Conservation (phyloP, 495 filamentous ascomycete species). For the Hypoxylon fragiforme region DNA sequence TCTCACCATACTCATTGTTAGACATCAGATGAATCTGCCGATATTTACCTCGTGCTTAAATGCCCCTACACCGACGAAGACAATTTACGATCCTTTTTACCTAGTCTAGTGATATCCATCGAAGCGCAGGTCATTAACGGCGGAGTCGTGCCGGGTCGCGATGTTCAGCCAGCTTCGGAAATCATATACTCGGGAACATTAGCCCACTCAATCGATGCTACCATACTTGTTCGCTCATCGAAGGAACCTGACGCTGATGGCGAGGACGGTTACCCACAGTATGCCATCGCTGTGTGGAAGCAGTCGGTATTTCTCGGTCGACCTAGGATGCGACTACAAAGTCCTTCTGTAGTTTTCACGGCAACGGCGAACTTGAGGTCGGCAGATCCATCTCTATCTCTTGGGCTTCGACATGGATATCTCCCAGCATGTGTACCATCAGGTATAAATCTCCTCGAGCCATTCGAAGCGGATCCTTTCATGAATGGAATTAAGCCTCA, state of each 20-base stretch:
- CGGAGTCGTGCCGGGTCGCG: slow-evolving; percentile 48
- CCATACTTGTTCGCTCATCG: slow-evolving; percentile 56
- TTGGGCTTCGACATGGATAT: slow-evolving; percentile 66
- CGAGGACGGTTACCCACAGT: slow-evolving; percentile 36
- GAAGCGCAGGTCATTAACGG: slow-evolving; percentile 73
- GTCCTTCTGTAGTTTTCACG: slow-evolving; percentile 74
- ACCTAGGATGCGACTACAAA: slow-evolving; percentile 76
- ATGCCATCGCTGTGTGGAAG: slow-evolving; percentile 80
- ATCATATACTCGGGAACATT: slow-evolving; percentile 66
- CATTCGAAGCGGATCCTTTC: slow-evolving; percentile 70
- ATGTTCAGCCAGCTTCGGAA: slow-evolving; percentile 60
- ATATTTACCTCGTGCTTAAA: slow-evolving; percentile 71
- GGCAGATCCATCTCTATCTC: slow-evolving; percentile 52
- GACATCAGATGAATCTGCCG: slow-evolving; percentile 74
- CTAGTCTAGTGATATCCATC: slow-evolving; percentile 65
- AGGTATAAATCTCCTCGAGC: slow-evolving; percentile 79
- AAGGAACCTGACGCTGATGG: slow-evolving; percentile 47
- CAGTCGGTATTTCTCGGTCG: slow-evolving; percentile 73
- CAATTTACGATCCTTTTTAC: slow-evolving; percentile 61
- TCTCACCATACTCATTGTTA: slow-evolving; percentile 63
- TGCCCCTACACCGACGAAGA: slow-evolving; percentile 65
- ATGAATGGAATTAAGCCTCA: slow-evolving; percentile 68
- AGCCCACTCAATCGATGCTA: slow-evolving; percentile 61
- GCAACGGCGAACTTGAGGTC: slow-evolving; percentile 71
- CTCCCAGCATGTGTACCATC: slow-evolving; percentile 74